A percentile compares a stretch with the other conserved stretches of the same genome.
These are phyloP conservation scores for Angomonas desouzai DNA, from an alignment of 208 protist species.

Conservation along the genomic window DNA sequence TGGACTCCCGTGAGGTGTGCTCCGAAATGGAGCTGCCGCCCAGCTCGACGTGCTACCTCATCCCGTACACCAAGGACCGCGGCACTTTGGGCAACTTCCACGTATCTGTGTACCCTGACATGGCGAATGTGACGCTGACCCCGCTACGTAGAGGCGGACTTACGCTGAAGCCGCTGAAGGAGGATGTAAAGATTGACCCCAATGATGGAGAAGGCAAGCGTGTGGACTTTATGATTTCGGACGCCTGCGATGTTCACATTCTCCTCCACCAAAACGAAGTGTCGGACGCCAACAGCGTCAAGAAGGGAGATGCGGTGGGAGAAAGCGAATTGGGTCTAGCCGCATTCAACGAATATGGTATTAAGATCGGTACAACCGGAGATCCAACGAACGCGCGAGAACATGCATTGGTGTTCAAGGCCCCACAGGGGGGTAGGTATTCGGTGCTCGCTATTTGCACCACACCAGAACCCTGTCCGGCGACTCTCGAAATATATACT, in stretches of 20 bases:
- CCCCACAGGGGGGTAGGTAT: slow-evolving; percentile 42
- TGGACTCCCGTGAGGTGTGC: slow-evolving; percentile 49
- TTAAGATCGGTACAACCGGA: slow-evolving; percentile 43
- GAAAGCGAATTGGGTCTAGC: slow-evolving; percentile 51
- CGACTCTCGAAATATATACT: slow-evolving; percentile 56
- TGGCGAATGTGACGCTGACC: slow-evolving; percentile 52
- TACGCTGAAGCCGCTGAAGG: slow-evolving; percentile 35
- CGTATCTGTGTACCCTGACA: slow-evolving; percentile 73
- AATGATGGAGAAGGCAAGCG: slow-evolving; percentile 29
- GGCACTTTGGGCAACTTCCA: slow-evolving; percentile 55
- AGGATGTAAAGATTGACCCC: slow-evolving; percentile 36
- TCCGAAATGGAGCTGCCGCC: slow-evolving; percentile 49
- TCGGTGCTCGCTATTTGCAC: slow-evolving; percentile 49
- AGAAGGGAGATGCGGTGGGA: slow-evolving; percentile 48
- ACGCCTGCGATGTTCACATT: slow-evolving; percentile 76
- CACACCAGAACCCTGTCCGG: slow-evolving; percentile 17
- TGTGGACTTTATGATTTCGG: slow-evolving; percentile 64
- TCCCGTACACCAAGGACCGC: slow-evolving; percentile 72
- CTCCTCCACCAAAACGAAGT: slow-evolving; percentile 65
- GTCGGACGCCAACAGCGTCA: slow-evolving; percentile 26
- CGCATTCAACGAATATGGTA: slow-evolving; percentile 53
- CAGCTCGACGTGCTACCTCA: slow-evolving; percentile 49
- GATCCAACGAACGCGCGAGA: slow-evolving; percentile 74
- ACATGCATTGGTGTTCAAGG: slow-evolving; percentile 62
- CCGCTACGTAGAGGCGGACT: slow-evolving; percentile 43